Conservation (phyloP, 73 alveolate genomes). For the Halteria grandinella region DNA sequence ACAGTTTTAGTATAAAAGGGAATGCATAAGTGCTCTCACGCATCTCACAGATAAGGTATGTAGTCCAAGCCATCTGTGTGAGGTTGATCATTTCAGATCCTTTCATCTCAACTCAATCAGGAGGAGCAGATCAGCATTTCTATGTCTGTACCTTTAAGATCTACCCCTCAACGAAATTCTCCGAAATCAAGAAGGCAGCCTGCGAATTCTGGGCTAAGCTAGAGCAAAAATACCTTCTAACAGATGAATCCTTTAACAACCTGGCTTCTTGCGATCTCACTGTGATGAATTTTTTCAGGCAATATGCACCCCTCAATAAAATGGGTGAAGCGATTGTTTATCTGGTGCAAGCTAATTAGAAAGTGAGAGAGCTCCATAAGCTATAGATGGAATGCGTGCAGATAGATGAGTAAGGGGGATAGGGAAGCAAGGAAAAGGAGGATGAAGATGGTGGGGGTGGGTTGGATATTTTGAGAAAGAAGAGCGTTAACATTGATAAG, state of each 20-base stretch:
- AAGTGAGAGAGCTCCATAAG: constrained; percentile 33
- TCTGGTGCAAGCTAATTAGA: constrained; percentile 30
- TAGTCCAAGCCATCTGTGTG: constrained; percentile 34
- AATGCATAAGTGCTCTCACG: constrained; percentile 11
- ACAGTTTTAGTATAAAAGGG: constrained; percentile 1
- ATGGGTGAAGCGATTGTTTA: constrained; percentile 46
- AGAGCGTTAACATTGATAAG: constrained; percentile 3
- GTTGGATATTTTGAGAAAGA: constrained; percentile 17
- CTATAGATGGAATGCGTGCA: constrained; percentile 13
- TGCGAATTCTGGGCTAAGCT: constrained; percentile 58
- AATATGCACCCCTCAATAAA: constrained; percentile 27
- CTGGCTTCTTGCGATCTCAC: constrained; percentile 40
- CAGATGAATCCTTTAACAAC: constrained; percentile 61
- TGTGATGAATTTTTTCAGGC: constrained; percentile 43
- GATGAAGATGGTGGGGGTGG: no score
- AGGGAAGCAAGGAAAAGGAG: no score
- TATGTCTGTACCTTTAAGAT: constrained; percentile 50
- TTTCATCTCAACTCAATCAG: background rate
- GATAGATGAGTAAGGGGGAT: constrained; percentile 29
- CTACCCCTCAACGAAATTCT: constrained; percentile 34
- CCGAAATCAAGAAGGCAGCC: constrained; percentile 53
- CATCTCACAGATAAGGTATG: background rate
- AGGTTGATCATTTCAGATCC: constrained; percentile 24
- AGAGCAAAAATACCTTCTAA: constrained; percentile 44
- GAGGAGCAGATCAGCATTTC: background rate